These are phyloP conservation scores for Pythium insidiosum DNA, from an alignment of 352 stramenopile genomes.

Conservation along the genomic window DNA sequence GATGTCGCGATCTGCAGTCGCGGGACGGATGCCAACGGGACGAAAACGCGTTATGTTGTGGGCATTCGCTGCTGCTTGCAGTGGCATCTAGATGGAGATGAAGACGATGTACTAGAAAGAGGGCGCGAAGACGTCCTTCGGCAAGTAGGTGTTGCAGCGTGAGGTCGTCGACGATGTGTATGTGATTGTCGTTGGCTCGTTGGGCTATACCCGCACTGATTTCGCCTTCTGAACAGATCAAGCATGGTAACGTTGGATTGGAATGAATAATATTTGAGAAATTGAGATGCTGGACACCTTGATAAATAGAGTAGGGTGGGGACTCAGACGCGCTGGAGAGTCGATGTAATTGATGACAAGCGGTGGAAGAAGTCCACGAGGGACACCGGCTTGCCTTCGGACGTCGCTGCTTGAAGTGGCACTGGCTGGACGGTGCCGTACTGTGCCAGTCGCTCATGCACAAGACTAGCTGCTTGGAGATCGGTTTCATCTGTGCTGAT, in stretches of 20 bases:
- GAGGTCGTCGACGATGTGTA: no score
- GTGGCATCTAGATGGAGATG: no score
- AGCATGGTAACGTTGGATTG: not conserved
- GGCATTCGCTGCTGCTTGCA: no score
- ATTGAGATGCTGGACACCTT: not conserved
- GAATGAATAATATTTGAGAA: not conserved
- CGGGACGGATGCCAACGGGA: no score
- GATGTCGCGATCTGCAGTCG: no score
- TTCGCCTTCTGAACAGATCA: not conserved
- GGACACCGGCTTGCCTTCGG: conserved; percentile 4
- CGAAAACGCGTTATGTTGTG: no score
- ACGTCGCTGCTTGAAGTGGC: not conserved
- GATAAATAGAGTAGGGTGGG: not conserved
- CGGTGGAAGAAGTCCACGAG: conserved; percentile 8
- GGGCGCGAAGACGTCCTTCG: no score
- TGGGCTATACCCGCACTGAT: no score
- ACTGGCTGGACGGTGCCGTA: conserved; percentile 7
- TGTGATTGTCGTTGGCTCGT: no score
- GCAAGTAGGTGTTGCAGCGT: no score
- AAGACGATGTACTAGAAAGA: no score
- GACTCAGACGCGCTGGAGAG: not conserved
- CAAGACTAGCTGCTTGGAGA: not conserved
- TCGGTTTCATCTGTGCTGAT: conserved; percentile 11
- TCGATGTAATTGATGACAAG: no score
- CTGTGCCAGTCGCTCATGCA: conserved; percentile 8